These are phyloP conservation scores for Leccinum fuscescens DNA, from an alignment of 1,284 basidiomycete species.

Conservation along the genomic window DNA sequence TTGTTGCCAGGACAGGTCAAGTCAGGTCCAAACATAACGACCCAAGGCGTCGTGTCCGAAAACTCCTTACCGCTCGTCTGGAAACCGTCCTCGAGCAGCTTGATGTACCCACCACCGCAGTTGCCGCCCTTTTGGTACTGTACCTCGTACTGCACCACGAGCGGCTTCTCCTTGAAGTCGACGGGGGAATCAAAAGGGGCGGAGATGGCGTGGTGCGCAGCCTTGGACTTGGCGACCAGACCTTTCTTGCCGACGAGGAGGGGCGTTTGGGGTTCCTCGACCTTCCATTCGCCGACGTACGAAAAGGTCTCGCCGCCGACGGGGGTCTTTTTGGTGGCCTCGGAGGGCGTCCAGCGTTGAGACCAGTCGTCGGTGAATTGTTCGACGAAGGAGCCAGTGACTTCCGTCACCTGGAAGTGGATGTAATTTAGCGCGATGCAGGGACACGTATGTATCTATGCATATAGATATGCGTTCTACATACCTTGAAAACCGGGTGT, in stretches of 20 bases:
- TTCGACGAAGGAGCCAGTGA: slow-evolving; percentile 95
- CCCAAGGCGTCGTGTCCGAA: slow-evolving; percentile 97
- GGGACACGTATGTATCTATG: slow-evolving; percentile 3
- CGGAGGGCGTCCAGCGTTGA: slow-evolving; percentile 92
- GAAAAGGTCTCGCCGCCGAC: slow-evolving; percentile 93
- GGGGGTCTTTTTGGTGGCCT: slow-evolving; percentile 96
- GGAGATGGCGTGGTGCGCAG: slow-evolving; percentile 96
- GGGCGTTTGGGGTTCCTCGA: slow-evolving; percentile 79
- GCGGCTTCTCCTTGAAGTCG: slow-evolving; percentile 83
- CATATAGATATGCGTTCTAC: slow-evolving; percentile 18
- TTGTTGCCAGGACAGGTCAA: slow-evolving; percentile 85
- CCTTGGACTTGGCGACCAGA: slow-evolving; percentile 90
- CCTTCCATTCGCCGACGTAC: slow-evolving; percentile 96
- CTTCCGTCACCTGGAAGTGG: slow-evolving; percentile 61
- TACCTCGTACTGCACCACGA: slow-evolving; percentile 98
- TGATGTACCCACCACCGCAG: slow-evolving; percentile 99
- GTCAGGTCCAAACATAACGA: slow-evolving; percentile 93
- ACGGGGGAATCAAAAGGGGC: slow-evolving; percentile 81
- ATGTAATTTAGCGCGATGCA: slow-evolving; percentile 5
- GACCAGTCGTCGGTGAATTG: slow-evolving; percentile 94
- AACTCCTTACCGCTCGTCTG: slow-evolving; percentile 91
- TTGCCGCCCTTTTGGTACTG: slow-evolving; percentile 99
- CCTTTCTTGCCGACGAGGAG: slow-evolving; percentile 85
- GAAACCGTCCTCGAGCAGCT: slow-evolving; percentile 92
- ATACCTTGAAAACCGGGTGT: slow-evolving; percentile 66